Evolutionary conservation across 1,139 yeast genomes (phyloP), one percentile per base, ranked within the genome.

Genomic region (Sporopachydermia cereana): DNA sequence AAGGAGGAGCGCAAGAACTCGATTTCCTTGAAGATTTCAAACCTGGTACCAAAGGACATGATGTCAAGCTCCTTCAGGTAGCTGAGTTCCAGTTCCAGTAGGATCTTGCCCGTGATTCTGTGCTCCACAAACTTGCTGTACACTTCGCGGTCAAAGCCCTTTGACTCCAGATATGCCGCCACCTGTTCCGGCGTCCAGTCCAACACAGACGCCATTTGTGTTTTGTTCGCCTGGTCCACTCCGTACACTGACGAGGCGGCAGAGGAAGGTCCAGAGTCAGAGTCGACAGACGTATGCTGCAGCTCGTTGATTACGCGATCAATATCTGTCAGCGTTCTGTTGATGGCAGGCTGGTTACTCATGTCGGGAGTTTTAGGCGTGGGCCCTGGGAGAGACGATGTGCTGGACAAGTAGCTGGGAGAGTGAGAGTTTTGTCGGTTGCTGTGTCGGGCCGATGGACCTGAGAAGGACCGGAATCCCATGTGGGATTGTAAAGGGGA

Each of bases 31-130:
- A 79, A 80, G 41, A 93, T 76, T 61, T 89, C 96, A 63, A 88
- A 91, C 49, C 99, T 71, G 1, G 96, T 89, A 21, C 99, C 99
- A 67, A 91, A 91, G 2, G 95, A 84, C 46, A 79, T 74, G 45
- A 91, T 91, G 51, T 89, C 98, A 48, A 91, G 69, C 61, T 91
- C 98, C 59, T 91, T 91, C 56, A 91, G 71, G 56, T 84, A 84
- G 1, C 86, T 75, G 53, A 89, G 71, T 57, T 89, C 96, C 53
- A 93, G 71, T 60, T 89, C 95, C 47, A 91, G 69, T 44, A 91
- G 65, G 45, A 91, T 89, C 2, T 77, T 69, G 17, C 98, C 98
- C 0, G 91, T 81, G 49, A 91, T 86, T 56, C 88, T 85, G 63
- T 91, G 98, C 53, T 80, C 75, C 3, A 82, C 76, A 61, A 93